Conservation (phyloP, 306 rosid genomes). For the Hylodesmum podocarpum region DNA sequence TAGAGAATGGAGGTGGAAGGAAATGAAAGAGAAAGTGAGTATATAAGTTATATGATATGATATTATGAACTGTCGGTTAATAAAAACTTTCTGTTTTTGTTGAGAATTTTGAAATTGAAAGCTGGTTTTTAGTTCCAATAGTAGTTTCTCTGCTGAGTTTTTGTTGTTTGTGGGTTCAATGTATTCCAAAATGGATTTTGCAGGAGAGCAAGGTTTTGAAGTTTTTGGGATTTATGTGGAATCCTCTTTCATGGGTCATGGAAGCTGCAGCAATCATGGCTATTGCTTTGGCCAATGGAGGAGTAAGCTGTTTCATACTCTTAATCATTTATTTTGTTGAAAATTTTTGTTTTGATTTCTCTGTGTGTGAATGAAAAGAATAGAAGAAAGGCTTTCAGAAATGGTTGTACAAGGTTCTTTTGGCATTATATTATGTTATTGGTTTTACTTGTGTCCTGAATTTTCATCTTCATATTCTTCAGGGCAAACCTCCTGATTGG, state of each 20-base stretch:
- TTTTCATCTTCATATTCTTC: conserved; percentile 19
- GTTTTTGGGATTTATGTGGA: conserved; percentile 92
- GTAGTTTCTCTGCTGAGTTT: neutral
- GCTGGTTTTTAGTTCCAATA: neutral
- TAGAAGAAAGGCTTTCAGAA: neutral
- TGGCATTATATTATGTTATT: neutral
- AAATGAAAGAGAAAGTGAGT: neutral
- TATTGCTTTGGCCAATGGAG: conserved; percentile 90
- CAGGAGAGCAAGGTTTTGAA: conserved; percentile 81
- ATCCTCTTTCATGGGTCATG: conserved; percentile 95
- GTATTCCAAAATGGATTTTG: neutral
- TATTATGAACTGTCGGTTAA: neutral
- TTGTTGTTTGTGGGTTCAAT: conserved; percentile 10
- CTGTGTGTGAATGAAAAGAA: neutral
- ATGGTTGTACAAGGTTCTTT: neutral
- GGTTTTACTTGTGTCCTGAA: neutral
- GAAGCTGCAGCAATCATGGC: conserved; percentile 96
- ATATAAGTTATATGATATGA: neutral
- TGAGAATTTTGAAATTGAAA: neutral
- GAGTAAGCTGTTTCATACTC: conserved; percentile 44
- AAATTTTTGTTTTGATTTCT: neutral
- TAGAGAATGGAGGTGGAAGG: neutral
- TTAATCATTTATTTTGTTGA: neutral
- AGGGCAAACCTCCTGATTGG: conserved; percentile 90
- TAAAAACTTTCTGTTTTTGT: neutral